phyloP scores from a whole-genome alignment of 495 filamentous ascomycete genomes.

The Copromyces sp. region DNA sequence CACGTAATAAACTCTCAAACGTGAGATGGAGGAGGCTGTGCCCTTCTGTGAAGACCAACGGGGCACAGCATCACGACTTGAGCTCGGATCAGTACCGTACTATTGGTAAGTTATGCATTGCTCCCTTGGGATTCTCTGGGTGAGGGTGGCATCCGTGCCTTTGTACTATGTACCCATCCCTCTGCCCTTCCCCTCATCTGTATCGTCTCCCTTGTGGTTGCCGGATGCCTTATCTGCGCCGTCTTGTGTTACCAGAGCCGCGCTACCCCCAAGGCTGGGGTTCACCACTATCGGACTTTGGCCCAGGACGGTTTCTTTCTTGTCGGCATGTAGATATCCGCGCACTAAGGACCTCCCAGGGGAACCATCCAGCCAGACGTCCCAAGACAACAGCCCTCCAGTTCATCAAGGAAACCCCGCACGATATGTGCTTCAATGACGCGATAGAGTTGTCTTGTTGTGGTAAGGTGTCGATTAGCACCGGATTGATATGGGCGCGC shows the following conservation, averaged over 20 bases:
- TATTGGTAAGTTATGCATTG: not conserved
- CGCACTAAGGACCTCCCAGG: not conserved
- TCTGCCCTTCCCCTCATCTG: not conserved
- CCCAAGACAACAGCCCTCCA: not conserved
- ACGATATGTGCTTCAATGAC: not conserved
- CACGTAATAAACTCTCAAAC: not conserved
- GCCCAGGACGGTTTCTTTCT: not conserved
- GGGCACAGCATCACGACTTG: not conserved
- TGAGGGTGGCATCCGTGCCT: not conserved
- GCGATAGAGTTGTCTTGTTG: not conserved
- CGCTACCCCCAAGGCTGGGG: not conserved
- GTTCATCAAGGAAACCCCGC: not conserved
- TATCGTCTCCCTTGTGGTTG: not conserved
- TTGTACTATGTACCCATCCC: not conserved
- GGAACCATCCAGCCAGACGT: not conserved
- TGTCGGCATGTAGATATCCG: not conserved
- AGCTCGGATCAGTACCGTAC: not conserved
- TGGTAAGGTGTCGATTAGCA: not conserved
- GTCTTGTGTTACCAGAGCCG: not conserved
- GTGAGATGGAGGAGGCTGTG: not conserved
- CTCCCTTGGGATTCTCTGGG: not conserved
- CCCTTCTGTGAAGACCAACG: not conserved
- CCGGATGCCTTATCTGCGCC: not conserved
- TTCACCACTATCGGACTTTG: not conserved
- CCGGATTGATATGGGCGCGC: not conserved